Conservation (phyloP, 208 protist genomes). For the Phytomonas francai region DNA sequence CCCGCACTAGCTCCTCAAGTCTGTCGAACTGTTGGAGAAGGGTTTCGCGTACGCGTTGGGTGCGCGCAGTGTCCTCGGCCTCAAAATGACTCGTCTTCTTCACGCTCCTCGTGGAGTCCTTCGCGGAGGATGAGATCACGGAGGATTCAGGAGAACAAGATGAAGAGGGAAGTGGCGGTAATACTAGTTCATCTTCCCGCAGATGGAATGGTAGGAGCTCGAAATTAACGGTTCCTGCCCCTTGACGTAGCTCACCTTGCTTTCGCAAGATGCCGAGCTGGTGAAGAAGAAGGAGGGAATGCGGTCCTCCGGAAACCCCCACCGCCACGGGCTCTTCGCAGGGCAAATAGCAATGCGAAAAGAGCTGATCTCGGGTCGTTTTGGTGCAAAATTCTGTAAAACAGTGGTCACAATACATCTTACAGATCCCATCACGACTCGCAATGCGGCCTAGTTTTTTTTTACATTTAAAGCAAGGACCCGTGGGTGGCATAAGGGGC, state of each 20-base stretch:
- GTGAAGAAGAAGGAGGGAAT: conserved; percentile 64
- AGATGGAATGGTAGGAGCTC: conserved; percentile 58
- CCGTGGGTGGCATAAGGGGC: not conserved
- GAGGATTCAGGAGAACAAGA: not conserved
- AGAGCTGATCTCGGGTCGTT: conserved; percentile 38
- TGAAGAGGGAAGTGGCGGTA: conserved; percentile 16
- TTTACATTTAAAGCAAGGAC: conserved; percentile 73
- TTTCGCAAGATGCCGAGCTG: conserved; percentile 45
- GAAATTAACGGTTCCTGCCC: conserved; percentile 10
- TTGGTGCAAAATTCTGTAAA: conserved; percentile 55
- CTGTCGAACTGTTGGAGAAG: conserved; percentile 36
- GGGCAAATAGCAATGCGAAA: conserved; percentile 49
- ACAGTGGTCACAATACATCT: conserved; percentile 68
- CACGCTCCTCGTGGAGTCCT: not conserved
- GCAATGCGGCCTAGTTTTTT: conserved; percentile 24
- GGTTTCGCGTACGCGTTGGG: conserved; percentile 13
- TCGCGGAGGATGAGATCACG: not conserved
- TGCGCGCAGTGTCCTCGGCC: not conserved
- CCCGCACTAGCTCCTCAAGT: conserved; percentile 24
- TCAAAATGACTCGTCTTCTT: not conserved
- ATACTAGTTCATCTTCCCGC: conserved; percentile 50
- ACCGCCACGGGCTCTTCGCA: conserved; percentile 56
- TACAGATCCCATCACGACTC: conserved; percentile 56
- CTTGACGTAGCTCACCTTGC: conserved; percentile 5
- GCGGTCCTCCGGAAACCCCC: conserved; percentile 57